Evolutionary conservation across 768 basidiomycete species (phyloP).

Genomic region (Arthromyces matolae): DNA sequence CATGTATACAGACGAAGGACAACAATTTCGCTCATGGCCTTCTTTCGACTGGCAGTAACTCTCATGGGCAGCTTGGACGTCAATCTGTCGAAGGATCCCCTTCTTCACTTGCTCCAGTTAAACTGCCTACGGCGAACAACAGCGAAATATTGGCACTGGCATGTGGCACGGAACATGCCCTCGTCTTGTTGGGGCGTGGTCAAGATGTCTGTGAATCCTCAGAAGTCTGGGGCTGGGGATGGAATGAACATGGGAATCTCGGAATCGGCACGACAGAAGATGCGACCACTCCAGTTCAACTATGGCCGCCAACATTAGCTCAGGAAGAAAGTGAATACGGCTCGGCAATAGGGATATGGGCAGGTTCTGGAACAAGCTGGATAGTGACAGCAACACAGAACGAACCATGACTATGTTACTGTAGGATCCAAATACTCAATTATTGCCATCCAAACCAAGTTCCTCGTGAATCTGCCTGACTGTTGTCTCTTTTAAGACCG

Average conservation of each 20-base stretch:
- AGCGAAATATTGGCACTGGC: constrained; percentile 34
- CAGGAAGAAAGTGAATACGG: background rate
- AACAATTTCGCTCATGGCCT: constrained; percentile 18
- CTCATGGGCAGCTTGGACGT: constrained; percentile 66
- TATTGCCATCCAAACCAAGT: constrained; percentile 55
- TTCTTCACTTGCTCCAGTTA: constrained; percentile 21
- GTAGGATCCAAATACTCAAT: constrained; percentile 37
- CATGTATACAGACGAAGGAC: constrained; percentile 42
- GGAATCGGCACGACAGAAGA: constrained; percentile 64
- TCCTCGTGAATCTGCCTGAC: constrained; percentile 74
- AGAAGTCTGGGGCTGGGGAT: constrained; percentile 87
- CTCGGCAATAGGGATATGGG: constrained; percentile 33
- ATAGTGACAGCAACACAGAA: constrained; percentile 22
- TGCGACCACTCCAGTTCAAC: constrained; percentile 40
- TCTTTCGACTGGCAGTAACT: constrained; percentile 51
- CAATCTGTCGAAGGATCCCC: constrained; percentile 10
- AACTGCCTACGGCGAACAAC: constrained; percentile 26
- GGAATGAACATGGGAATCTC: constrained; percentile 98
- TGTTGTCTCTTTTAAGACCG: constrained; percentile 62
- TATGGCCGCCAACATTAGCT: constrained; percentile 43
- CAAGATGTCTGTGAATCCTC: background rate
- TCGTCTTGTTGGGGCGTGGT: constrained; percentile 33
- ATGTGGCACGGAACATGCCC: constrained; percentile 86
- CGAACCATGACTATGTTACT: background rate
- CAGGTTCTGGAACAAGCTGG: constrained; percentile 48